A percentile compares a stretch with the other conserved stretches of the same genome.
These are phyloP conservation scores for Colletotrichum neosansevieriae DNA, from an alignment of 2,329 filamentous ascomycete species.

Conservation along the genomic window DNA sequence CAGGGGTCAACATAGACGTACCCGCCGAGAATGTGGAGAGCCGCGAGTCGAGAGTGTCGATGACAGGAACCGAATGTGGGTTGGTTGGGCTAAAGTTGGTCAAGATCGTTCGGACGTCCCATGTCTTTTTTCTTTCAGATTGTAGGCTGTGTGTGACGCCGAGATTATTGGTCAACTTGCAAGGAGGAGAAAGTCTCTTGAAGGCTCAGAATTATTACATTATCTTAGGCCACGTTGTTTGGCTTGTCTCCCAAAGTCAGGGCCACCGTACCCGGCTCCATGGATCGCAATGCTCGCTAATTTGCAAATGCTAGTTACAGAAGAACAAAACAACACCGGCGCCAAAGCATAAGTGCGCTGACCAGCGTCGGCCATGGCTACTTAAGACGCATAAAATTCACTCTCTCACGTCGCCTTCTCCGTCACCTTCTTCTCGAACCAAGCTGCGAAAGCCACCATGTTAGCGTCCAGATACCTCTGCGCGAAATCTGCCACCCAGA, in stretches of 20 bases:
- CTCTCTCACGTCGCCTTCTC: background rate
- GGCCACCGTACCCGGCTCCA: conserved; percentile 8
- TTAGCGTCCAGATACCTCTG: conserved; percentile 29
- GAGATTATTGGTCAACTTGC: too few relatives aligned
- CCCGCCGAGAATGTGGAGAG: conserved; percentile 22
- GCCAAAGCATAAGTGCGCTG: too few relatives aligned
- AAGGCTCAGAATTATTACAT: too few relatives aligned
- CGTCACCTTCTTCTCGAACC: conserved; percentile 25
- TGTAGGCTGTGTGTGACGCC: too few relatives aligned
- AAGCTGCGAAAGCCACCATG: conserved; percentile 18
- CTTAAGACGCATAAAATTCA: background rate
- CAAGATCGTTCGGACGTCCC: conserved; percentile 1
- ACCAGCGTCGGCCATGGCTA: too few relatives aligned
- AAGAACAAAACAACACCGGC: background rate
- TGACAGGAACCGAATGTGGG: background rate
- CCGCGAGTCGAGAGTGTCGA: conserved; percentile 13
- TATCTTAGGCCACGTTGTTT: too few relatives aligned
- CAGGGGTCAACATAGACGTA: conserved; percentile 23
- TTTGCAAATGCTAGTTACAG: background rate
- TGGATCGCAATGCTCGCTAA: background rate
- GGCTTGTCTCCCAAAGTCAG: background rate
- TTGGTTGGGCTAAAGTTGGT: background rate
- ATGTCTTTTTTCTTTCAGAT: background rate
- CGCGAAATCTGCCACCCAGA: conserved; percentile 26
- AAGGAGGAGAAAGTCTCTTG: too few relatives aligned